Conservation (phyloP, 2,329 filamentous ascomycete genomes). For the Calonectria naviculata region DNA sequence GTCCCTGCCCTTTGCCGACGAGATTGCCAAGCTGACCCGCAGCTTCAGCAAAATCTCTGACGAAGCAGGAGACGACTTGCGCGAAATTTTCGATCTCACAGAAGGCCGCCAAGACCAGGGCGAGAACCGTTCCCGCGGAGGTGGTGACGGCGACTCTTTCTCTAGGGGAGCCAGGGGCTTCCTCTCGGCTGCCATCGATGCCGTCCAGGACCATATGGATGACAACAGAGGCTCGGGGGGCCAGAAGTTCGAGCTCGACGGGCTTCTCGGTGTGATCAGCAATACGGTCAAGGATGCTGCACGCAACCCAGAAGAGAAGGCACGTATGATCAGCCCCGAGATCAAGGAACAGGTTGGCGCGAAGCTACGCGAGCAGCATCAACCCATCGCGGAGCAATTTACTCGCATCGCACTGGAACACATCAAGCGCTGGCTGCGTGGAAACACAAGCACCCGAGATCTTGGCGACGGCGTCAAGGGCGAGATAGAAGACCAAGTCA, state of each 20-base stretch:
- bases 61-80: constrained; percentile 54
- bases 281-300: constrained; percentile 56
- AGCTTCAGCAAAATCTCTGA: constrained; percentile 53
- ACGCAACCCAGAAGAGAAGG: constrained; percentile 58
- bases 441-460: constrained; percentile 54
- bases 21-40: constrained; percentile 54
- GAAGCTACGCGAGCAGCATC: constrained; percentile 55
- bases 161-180: constrained; percentile 48
- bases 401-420: constrained; percentile 58
- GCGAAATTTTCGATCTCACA: constrained; percentile 57
- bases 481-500: constrained; percentile 57
- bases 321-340: constrained; percentile 56
- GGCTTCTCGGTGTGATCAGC: constrained; percentile 55
- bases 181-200: constrained; percentile 54
- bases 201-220: constrained; percentile 54
- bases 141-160: constrained; percentile 36
- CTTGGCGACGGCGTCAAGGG: constrained; percentile 56
- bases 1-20: constrained; percentile 58
- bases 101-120: constrained; percentile 41
- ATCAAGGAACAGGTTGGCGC: constrained; percentile 57
- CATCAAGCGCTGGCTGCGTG: constrained; percentile 58
- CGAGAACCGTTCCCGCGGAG: constrained; percentile 44
- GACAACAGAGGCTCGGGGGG: constrained; percentile 42
- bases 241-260: constrained; percentile 52
- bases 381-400: constrained; percentile 57